Base-by-base conservation (phyloP, 495 filamentous ascomycete genomes). In the Trichoderma erinaceum region DNA sequence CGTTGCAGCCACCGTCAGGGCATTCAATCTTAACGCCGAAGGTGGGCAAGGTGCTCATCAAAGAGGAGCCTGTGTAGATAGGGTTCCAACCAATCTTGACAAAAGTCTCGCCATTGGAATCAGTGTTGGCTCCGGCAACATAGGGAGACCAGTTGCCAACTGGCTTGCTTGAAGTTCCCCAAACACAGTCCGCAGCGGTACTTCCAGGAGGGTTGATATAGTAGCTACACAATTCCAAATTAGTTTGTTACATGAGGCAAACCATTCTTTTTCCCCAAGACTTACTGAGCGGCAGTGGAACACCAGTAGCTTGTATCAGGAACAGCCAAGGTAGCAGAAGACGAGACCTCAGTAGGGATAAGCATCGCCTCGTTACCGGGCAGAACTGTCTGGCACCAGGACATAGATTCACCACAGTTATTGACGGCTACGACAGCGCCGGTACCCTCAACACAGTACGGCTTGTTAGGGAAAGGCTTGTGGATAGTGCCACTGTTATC, bases 321-420 rank as follows among this genome's bases (percentile, higher is more conserved):
- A 58, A 93, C 90, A 66, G 91, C 90, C 46, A 95, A 77, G 48
- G 82, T 84, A 11, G 79, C 77, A n/a, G 71, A 72, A 66, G 72
- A 73, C 16, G 78, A 69, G 43, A 93, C 87, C 71, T 87, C 74
- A 38, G 89, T 93, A 15, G 90, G 90, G 74, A 93, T 95, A 70
- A 93, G 79, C 91, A 95, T 95, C 66, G 89, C 88, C 78, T 95
- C 91, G 74, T 92, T 91, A n/a, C 91, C 91, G 15, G 91, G 91
- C 66, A 93, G 76, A 46, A 92, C 90, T 3, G 91, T 95, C 74
- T 95, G 91, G 73, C 91, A 95, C 75, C 93, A 90, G 4, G 91
- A 84, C 18, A 93, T 86, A 21, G 81, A 68, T 64, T 82, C 78
- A 29, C 83, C 80, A 64, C 82, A 83, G 72, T 87, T 88, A 76